phyloP scores from a whole-genome alignment of 164 flowering plant species.

The Tetrastigma voinierianum region DNA sequence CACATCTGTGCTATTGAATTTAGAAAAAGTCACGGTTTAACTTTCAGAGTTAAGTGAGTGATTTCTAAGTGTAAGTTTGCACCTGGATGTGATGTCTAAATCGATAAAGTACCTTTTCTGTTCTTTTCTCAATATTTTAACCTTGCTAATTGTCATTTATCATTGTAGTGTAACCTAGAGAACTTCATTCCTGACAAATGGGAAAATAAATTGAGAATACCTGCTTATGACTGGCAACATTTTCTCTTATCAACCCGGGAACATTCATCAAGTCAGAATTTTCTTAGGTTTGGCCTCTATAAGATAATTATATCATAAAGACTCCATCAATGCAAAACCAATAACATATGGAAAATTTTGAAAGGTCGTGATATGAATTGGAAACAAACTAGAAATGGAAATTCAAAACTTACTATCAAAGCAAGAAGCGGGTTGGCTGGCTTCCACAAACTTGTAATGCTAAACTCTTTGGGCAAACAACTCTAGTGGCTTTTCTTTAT shows the following conservation, averaged over 20 bases:
- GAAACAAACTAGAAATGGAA: too few species aligned
- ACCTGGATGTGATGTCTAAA: too few species aligned
- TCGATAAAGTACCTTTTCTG: too few species aligned
- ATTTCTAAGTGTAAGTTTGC: too few species aligned
- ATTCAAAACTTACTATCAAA: not conserved
- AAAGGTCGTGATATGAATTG: too few species aligned
- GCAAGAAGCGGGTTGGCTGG: not conserved
- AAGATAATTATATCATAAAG: slow-evolving; percentile 5
- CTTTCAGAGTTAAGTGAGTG: too few species aligned
- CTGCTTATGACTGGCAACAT: slow-evolving; percentile 39
- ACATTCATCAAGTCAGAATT: slow-evolving; percentile 32
- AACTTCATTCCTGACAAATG: too few species aligned
- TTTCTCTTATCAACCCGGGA: slow-evolving; percentile 27
- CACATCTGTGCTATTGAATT: too few species aligned
- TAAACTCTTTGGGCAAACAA: not conserved
- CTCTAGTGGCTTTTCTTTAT: slow-evolving; percentile 2
- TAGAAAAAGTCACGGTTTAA: too few species aligned
- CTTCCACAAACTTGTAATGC: slow-evolving; percentile 3
- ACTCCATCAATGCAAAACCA: not conserved
- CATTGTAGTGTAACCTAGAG: too few species aligned
- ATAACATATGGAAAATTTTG: not conserved
- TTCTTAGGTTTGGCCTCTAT: slow-evolving; percentile 28
- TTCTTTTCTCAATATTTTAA: too few species aligned
- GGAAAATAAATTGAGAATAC: not conserved
- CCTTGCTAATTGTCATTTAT: too few species aligned